These are phyloP conservation scores for Jacaranda copaia DNA, from an alignment of 257 asterid genomes.

Conservation along the genomic window DNA sequence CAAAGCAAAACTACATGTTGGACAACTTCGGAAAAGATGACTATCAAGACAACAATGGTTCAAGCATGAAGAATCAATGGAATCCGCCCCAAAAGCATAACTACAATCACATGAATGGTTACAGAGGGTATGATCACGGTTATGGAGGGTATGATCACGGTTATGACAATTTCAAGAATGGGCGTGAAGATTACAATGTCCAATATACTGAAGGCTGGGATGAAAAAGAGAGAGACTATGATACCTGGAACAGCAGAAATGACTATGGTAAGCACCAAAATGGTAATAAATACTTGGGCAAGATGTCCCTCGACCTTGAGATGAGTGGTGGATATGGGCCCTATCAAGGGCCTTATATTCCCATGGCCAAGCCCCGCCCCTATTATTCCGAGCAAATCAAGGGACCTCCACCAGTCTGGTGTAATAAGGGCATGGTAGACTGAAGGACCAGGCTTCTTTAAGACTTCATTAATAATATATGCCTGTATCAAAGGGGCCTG, in stretches of 20 bases:
- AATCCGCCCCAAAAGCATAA: not conserved
- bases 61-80: not conserved
- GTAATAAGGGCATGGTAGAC: constrained; percentile 30
- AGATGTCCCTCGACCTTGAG: not conserved
- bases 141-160: constrained; percentile 15
- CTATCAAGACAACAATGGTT: not conserved
- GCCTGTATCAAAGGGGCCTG: not conserved
- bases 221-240: not conserved
- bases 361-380: not conserved
- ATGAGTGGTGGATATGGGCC: constrained; percentile 11
- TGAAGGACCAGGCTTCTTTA: not conserved
- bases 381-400: not conserved
- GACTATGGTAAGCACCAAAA: constrained; percentile 10
- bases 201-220: constrained; percentile 1
- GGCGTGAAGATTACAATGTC: not conserved
- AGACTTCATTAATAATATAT: not conserved
- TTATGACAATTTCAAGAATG: not conserved
- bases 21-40: not conserved
- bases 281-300: not conserved
- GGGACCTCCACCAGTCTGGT: constrained; percentile 30
- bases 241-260: not conserved
- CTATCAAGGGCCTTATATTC: constrained; percentile 14
- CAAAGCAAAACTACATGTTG: not conserved
- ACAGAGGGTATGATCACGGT: constrained; percentile 12
- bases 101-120: not conserved